phyloP scores from a whole-genome alignment of 768 basidiomycete genomes.

The Lanmaoa pseudosensibilis region DNA sequence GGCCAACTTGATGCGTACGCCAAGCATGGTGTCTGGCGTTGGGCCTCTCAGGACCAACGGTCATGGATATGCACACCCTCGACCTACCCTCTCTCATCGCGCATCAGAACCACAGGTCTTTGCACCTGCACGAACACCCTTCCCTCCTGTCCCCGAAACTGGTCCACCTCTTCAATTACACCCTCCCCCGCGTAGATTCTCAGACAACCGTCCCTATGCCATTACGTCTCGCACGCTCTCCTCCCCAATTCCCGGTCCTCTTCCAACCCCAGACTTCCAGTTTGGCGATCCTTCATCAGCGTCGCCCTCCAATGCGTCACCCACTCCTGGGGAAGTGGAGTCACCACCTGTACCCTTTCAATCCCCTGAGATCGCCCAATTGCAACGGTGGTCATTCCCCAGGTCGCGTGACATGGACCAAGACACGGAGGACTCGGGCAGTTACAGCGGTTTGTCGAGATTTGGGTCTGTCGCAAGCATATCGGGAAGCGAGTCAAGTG shows the following conservation, averaged over 20 bases:
- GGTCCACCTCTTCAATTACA: constrained; percentile 14
- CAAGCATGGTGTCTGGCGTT: constrained; percentile 26
- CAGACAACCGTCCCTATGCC: constrained; percentile 51
- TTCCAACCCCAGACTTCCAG: constrained; percentile 61
- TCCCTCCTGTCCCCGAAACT: constrained; percentile 31
- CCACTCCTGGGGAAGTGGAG: constrained; percentile 47
- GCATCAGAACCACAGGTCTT: constrained; percentile 37
- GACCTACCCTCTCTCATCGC: constrained; percentile 29
- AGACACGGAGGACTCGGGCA: constrained; percentile 53
- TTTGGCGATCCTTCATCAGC: constrained; percentile 59
- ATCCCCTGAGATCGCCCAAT: constrained; percentile 46
- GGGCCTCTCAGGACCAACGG: constrained; percentile 47
- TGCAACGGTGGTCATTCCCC: constrained; percentile 46
- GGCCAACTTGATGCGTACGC: constrained; percentile 39
- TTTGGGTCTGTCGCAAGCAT: constrained; percentile 64
- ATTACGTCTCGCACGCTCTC: constrained; percentile 48
- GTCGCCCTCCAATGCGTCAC: constrained; percentile 46
- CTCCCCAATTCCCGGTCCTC: constrained; percentile 52
- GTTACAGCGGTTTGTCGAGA: constrained; percentile 48
- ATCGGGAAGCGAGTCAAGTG: constrained; percentile 59
- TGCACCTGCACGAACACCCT: constrained; percentile 39
- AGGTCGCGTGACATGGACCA: constrained; percentile 41
- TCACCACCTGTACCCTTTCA: constrained; percentile 21
- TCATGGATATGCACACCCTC: constrained; percentile 45
- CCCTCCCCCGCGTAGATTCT: constrained; percentile 24